Evolutionary conservation across 192 early-diverging fungal species (phyloP), one percentile per base, ranked within the genome.

Genomic region (Coemansia erecta): DNA sequence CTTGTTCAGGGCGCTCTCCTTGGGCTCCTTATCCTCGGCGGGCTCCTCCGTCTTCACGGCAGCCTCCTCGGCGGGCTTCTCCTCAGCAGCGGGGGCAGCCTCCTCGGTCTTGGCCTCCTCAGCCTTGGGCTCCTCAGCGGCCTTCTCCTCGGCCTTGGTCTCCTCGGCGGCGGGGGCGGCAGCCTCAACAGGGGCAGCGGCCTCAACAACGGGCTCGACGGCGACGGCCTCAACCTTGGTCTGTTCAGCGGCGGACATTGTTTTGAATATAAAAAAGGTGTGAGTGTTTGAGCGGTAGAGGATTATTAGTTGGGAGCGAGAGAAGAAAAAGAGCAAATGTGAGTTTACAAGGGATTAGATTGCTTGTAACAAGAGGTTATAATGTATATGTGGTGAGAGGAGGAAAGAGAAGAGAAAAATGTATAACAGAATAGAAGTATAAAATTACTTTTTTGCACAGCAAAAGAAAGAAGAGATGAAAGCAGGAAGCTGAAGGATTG

Each of bases 391-490:
- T 37, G 10, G 35, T 37, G 35, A 37, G 8, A 37, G 28, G 28
- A 31, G 35, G 35, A 37, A 37, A 37, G 35, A 37, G 35, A 37
- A 37, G 35, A 56, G 37, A 43, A 54, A 56, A 56, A 56, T 56
- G 54, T 56, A 56, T 55, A 52, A 52, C 23, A 45, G 43, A 49
- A 33, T n/a, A 23, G n/a, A 58, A 53, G 56, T 65, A 72, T 66
- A 72, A 72, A 72, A 72, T 72, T 66, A 72, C 40, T 56, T 56
- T 65, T 66, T 66, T 67, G 68, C 73, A 63, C 67, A 65, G 73
- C 68, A 68, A 67, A 77, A 70, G 56, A 62, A 68, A 53, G 53
- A 64, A 15, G 31, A 19, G 35, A 63, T 41, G 52, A 24, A 44
- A 22, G 41, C 19, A 24, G 44, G 19, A 43, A 44, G 56, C 41